Evolutionary conservation across 768 basidiomycete genomes (phyloP).

Genomic region (Guyanaporus albipodus): DNA sequence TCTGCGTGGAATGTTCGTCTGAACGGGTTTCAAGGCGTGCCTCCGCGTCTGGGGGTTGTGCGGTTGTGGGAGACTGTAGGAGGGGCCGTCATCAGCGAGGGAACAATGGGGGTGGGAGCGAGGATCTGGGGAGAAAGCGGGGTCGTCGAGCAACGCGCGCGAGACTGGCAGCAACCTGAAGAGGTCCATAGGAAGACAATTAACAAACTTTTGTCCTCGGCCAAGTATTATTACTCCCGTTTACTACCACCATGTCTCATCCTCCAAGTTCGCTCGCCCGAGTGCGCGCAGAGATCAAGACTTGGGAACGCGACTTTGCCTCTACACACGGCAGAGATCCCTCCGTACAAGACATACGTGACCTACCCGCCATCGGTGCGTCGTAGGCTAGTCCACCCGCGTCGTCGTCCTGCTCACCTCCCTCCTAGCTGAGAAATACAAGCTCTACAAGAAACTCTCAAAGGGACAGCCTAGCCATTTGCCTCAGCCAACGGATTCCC

Average conservation of each 20-base stretch:
- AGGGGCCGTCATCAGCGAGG: conserved; percentile 11
- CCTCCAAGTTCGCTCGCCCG: conserved; percentile 22
- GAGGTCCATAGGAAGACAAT: too few species aligned
- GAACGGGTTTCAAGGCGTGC: background rate
- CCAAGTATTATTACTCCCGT: too few species aligned
- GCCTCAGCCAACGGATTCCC: conserved; percentile 28
- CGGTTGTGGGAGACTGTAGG: background rate
- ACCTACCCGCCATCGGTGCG: conserved; percentile 60
- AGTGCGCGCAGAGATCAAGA: conserved; percentile 71
- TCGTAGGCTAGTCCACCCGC: conserved; percentile 5
- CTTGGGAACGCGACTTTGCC: conserved; percentile 72
- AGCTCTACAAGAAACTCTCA: conserved; percentile 70
- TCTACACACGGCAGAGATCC: conserved; percentile 53
- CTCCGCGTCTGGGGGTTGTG: background rate
- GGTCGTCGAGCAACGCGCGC: conserved; percentile 41
- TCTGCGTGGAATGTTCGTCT: conserved; percentile 9
- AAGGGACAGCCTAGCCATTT: conserved; percentile 39
- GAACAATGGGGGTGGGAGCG: conserved; percentile 42
- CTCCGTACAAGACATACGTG: conserved; percentile 66
- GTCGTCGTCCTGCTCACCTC: background rate
- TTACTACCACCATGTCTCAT: background rate
- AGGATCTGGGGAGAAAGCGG: conserved; percentile 59
- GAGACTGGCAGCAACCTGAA: background rate
- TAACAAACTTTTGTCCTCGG: too few species aligned
- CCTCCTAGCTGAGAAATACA: conserved; percentile 69